phyloP scores from a whole-genome alignment of 768 basidiomycete genomes.

The Rossbeevera mucosa region DNA sequence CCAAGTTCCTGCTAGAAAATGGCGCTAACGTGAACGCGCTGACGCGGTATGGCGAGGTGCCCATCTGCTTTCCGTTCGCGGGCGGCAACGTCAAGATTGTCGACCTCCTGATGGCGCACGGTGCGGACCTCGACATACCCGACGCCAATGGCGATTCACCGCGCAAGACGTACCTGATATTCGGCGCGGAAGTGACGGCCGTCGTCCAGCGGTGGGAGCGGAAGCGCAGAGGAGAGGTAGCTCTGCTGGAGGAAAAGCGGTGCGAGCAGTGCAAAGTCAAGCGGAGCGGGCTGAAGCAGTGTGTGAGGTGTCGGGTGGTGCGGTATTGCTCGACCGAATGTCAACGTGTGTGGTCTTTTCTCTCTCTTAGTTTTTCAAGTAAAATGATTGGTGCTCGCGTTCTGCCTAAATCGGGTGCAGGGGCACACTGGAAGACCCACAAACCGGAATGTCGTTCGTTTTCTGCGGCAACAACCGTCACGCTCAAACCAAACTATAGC shows the following conservation, averaged over 20 bases:
- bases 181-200: constrained; percentile 44
- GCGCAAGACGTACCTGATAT: constrained; percentile 25
- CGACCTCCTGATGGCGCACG: constrained; percentile 46
- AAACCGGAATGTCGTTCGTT: constrained; percentile 47
- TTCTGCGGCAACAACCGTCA: constrained; percentile 38
- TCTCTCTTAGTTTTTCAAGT: neutral
- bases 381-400: neutral
- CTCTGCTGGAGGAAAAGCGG: constrained; percentile 37
- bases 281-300: constrained; percentile 36
- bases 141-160: constrained; percentile 39
- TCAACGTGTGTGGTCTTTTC: constrained; percentile 39
- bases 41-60: constrained; percentile 45
- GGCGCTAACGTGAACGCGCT: constrained; percentile 49
- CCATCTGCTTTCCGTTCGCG: constrained; percentile 35
- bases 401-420: constrained; percentile 25
- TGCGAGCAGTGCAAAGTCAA: constrained; percentile 39
- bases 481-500: constrained; percentile 42
- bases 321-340: constrained; percentile 54
- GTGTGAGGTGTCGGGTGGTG: constrained; percentile 40
- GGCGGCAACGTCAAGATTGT: constrained; percentile 32
- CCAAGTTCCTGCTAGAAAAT: constrained; percentile 37
- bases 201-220: constrained; percentile 43
- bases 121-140: constrained; percentile 39
- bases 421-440: constrained; percentile 44
- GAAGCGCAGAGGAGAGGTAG: constrained; percentile 41